Percentiles rank a stretch among this genome's conserved stretches.
phyloP scores from a whole-genome alignment of 768 basidiomycete species.

The Agrocybe chaxingu region DNA sequence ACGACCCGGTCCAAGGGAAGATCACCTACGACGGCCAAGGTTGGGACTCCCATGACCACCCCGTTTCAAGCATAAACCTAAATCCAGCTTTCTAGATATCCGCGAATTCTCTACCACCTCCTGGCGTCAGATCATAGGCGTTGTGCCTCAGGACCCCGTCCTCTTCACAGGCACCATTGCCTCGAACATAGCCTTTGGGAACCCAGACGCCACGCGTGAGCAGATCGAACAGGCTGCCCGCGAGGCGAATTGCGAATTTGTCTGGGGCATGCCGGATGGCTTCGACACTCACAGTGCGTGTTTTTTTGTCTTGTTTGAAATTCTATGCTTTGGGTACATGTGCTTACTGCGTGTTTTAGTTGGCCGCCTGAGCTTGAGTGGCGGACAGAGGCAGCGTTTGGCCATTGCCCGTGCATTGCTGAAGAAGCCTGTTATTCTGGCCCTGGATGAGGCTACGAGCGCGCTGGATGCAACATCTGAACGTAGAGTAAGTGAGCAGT shows the following conservation, averaged over 20 bases:
- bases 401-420: constrained; percentile 86
- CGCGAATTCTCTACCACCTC: constrained; percentile 79
- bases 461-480: constrained; percentile 89
- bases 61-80: not conserved
- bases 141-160: constrained; percentile 95
- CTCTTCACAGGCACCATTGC: constrained; percentile 92
- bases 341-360: constrained; percentile 35
- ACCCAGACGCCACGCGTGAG: constrained; percentile 67
- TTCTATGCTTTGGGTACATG: not conserved
- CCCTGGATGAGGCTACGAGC: constrained; percentile 87
- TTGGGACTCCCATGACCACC: constrained; percentile 27
- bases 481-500: constrained; percentile 50
- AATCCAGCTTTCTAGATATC: constrained; percentile 55
- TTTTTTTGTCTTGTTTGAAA: not conserved
- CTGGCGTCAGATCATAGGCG: constrained; percentile 86
- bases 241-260: constrained; percentile 93
- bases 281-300: constrained; percentile 87
- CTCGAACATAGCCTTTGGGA: constrained; percentile 91
- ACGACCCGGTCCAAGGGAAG: constrained; percentile 80
- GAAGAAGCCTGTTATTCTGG: constrained; percentile 84
- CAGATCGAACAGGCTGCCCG: constrained; percentile 87
- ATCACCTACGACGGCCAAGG: constrained; percentile 87
- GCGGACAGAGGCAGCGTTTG: constrained; percentile 78
- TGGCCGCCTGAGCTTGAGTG: constrained; percentile 66
- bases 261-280: constrained; percentile 91